phyloP scores from a whole-genome alignment of 768 basidiomycete genomes.

The Gelatoporia subvermispora region DNA sequence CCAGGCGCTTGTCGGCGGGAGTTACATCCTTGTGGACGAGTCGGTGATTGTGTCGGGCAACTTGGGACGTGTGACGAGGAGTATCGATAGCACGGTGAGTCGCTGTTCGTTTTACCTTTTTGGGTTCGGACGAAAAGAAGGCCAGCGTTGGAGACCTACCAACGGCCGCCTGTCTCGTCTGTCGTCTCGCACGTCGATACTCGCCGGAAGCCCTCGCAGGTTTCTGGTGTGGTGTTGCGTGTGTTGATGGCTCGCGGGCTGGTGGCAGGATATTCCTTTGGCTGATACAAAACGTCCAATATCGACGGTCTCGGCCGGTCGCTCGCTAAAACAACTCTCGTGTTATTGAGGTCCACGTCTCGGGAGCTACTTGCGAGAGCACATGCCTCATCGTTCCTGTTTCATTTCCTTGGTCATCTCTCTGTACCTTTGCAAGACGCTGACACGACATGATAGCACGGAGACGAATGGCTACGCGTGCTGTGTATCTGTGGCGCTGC shows the following conservation, averaged over 20 bases:
- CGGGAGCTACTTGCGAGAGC: slow-evolving; percentile 87
- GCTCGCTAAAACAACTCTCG: slow-evolving; percentile 85
- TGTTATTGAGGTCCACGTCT: slow-evolving; percentile 59
- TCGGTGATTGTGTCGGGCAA: slow-evolving; percentile 50
- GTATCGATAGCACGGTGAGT: slow-evolving; percentile 54
- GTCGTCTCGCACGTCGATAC: slow-evolving; percentile 7
- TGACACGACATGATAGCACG: slow-evolving; percentile 33
- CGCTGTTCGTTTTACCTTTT: slow-evolving; percentile 5
- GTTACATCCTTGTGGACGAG: slow-evolving; percentile 78
- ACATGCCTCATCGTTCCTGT: slow-evolving; percentile 45
- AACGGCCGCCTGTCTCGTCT: slow-evolving; percentile 43
- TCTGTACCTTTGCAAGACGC: slow-evolving; percentile 3
- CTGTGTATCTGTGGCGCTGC: slow-evolving; percentile 83
- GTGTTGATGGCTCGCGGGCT: slow-evolving; percentile 22
- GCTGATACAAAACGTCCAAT: slow-evolving; percentile 97
- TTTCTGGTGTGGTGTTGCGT: slow-evolving; percentile 34
- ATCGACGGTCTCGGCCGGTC: slow-evolving; percentile 39
- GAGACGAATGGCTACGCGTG: slow-evolving; percentile 59
- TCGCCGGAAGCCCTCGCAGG: slow-evolving; percentile 54
- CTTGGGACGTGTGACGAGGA: slow-evolving; percentile 34
- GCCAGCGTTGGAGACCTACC: slow-evolving; percentile 74
- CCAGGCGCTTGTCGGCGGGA: slow-evolving; percentile 83
- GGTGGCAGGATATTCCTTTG: slow-evolving; percentile 44
- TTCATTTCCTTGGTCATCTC: slow-evolving; percentile 7
- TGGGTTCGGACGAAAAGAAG: slow-evolving; percentile 82